Evolutionary conservation across 805 yeast species (phyloP).

Genomic region (Candida pseudofarinosa): DNA sequence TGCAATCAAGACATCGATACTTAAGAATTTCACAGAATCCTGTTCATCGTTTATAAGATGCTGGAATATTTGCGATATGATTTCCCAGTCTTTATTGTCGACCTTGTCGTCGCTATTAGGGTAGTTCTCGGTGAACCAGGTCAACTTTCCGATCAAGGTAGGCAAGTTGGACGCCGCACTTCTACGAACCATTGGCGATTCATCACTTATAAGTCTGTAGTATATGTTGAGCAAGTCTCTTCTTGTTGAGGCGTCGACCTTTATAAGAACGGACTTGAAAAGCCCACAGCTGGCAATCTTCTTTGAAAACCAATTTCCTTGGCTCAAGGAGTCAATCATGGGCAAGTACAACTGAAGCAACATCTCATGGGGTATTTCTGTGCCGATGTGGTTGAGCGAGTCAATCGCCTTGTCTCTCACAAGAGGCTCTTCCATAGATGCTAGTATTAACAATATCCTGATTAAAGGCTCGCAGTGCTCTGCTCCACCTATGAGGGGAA

Average conservation of each 20-base stretch:
- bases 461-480: constrained; percentile 48
- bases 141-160: constrained; percentile 53
- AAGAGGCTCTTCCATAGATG: constrained; percentile 92
- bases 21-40: constrained; percentile 88
- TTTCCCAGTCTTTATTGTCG: constrained; percentile 67
- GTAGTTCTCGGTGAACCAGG: constrained; percentile 41
- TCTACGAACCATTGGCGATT: constrained; percentile 96
- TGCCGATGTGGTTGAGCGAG: constrained; percentile 69
- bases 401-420: constrained; percentile 93
- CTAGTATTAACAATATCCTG: constrained; percentile 72
- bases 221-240: constrained; percentile 63
- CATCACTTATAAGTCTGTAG: constrained; percentile 74
- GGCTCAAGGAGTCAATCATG: constrained; percentile 69
- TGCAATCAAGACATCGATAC: constrained; percentile 83
- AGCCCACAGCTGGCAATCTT: constrained; percentile 91
- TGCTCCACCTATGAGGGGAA: constrained; percentile 85
- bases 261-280: constrained; percentile 62
- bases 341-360: constrained; percentile 66
- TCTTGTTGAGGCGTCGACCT: constrained; percentile 54
- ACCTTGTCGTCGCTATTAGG: constrained; percentile 31
- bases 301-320: constrained; percentile 91
- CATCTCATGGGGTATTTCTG: constrained; percentile 59
- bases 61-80: constrained; percentile 78
- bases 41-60: constrained; percentile 78
- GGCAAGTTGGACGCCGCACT: constrained; percentile 89